These are phyloP conservation scores for Juncus inflexus DNA, from an alignment of 176 grass and related monocot species.

Conservation along the genomic window DNA sequence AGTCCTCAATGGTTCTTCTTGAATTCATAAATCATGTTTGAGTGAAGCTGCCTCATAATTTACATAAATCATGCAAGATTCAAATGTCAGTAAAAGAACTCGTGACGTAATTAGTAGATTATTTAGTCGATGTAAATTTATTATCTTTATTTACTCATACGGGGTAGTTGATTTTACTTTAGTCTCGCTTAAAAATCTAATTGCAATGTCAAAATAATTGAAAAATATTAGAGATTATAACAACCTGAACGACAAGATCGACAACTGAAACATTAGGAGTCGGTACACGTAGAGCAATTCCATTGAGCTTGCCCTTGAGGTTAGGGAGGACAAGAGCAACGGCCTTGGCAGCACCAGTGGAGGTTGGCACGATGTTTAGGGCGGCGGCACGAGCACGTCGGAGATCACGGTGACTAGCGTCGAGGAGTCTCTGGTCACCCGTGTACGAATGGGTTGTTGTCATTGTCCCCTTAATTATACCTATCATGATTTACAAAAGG, in stretches of 20 bases:
- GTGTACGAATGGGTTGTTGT: conserved; percentile 65
- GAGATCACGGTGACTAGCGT: conserved; percentile 56
- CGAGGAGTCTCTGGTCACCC: conserved; percentile 46
- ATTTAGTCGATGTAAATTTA: background rate
- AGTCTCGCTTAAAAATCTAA: background rate
- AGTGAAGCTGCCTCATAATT: too few species aligned
- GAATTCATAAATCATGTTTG: too few species aligned
- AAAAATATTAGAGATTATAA: background rate
- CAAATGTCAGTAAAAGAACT: background rate
- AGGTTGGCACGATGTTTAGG: conserved; percentile 50
- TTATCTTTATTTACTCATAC: background rate
- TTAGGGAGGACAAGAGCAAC: conserved; percentile 49
- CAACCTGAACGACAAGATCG: conserved; percentile 46
- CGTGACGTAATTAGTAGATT: background rate
- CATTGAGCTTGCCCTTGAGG: conserved; percentile 60
- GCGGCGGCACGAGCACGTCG: conserved; percentile 46
- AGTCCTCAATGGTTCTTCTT: too few species aligned
- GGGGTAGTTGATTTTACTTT: background rate
- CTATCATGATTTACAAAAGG: conserved; percentile 16
- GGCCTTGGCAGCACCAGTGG: conserved; percentile 49
- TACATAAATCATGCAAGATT: too few species aligned
- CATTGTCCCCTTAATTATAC: conserved; percentile 39
- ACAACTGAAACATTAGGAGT: conserved; percentile 58
- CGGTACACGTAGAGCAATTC: conserved; percentile 48
- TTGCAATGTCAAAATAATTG: too few species aligned